A percentile compares a stretch with the other conserved stretches of the same genome.
Evolutionary conservation across 2,329 filamentous ascomycete species (phyloP).

Genomic region (Penicillium corylophilum): DNA sequence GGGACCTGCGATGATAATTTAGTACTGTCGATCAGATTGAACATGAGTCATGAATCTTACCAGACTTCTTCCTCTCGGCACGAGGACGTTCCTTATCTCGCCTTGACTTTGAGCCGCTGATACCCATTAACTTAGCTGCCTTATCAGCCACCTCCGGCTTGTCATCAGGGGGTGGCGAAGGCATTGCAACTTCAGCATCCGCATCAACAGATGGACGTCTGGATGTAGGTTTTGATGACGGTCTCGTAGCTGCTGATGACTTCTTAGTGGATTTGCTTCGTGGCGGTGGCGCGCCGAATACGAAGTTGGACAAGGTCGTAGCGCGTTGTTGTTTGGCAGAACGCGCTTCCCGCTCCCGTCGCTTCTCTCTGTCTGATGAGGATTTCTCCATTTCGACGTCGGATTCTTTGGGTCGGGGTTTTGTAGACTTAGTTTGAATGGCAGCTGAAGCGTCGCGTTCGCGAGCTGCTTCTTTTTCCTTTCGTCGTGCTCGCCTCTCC

Average conservation of each 20-base stretch:
- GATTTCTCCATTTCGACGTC: constrained; percentile 63
- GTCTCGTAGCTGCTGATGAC: constrained; percentile 54
- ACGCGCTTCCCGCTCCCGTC: constrained; percentile 46
- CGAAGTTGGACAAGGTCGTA: constrained; percentile 58
- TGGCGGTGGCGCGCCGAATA: constrained; percentile 65
- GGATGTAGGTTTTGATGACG: constrained; percentile 56
- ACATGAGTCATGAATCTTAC: constrained; percentile 22
- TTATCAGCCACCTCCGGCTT: constrained; percentile 67
- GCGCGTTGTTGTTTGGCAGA: constrained; percentile 58
- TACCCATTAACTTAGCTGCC: constrained; percentile 74
- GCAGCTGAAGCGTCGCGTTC: constrained; percentile 46
- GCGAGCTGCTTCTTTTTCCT: constrained; percentile 32
- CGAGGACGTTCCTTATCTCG: constrained; percentile 43
- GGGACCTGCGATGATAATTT: constrained; percentile 21
- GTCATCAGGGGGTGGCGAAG: constrained; percentile 72
- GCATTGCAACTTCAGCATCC: constrained; percentile 57
- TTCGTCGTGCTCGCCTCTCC: constrained; percentile 30
- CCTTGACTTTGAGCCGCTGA: constrained; percentile 48
- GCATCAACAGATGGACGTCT: constrained; percentile 69
- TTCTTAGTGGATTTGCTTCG: constrained; percentile 68
- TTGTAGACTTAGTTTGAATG: constrained; percentile 57
- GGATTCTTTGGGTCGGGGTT: constrained; percentile 59
- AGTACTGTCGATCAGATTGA: background rate
- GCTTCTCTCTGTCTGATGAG: constrained; percentile 69
- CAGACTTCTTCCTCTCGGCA: constrained; percentile 52